Conservation (phyloP, 2,329 filamentous ascomycete genomes). For the Scedosporium aurantiacum region DNA sequence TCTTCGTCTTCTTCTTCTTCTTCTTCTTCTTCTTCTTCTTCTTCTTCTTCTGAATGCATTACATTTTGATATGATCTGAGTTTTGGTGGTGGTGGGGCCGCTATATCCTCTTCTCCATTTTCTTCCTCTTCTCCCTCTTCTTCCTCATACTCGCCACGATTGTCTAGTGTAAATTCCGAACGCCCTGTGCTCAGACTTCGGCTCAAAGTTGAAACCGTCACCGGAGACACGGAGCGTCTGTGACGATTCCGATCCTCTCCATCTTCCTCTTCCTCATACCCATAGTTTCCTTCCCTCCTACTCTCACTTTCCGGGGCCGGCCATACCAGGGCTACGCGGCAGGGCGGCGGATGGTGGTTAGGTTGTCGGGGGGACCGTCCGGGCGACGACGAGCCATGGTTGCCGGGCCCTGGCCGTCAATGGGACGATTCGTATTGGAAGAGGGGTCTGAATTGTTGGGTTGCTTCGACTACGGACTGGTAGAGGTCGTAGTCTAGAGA, state of each 20-base stretch:
- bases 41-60: too few relatives aligned
- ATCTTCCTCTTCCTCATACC: not conserved
- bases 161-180: not conserved
- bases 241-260: not conserved
- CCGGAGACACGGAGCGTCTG: not conserved
- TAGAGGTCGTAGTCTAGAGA: conserved; percentile 60
- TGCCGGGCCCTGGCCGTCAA: conserved; percentile 20
- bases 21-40: not conserved
- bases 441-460: conserved; percentile 69
- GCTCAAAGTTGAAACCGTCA: not conserved
- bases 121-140: conserved; percentile 13
- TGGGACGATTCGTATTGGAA: conserved; percentile 53
- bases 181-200: not conserved
- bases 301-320: conserved; percentile 12
- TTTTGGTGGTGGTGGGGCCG: too few relatives aligned
- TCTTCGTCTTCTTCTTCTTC: not conserved
- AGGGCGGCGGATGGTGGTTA: conserved; percentile 11
- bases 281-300: not conserved
- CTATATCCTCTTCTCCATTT: not conserved
- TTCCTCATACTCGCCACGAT: conserved; percentile 7
- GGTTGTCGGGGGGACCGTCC: conserved; percentile 11
- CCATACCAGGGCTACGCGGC: conserved; percentile 30
- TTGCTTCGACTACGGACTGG: conserved; percentile 72
- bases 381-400: conserved; percentile 13
- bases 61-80: too few relatives aligned